Percentiles rank a stretch among this genome's conserved stretches.
Evolutionary conservation across 2,329 filamentous ascomycete species (phyloP).

Genomic region (Epichloe sp.): DNA sequence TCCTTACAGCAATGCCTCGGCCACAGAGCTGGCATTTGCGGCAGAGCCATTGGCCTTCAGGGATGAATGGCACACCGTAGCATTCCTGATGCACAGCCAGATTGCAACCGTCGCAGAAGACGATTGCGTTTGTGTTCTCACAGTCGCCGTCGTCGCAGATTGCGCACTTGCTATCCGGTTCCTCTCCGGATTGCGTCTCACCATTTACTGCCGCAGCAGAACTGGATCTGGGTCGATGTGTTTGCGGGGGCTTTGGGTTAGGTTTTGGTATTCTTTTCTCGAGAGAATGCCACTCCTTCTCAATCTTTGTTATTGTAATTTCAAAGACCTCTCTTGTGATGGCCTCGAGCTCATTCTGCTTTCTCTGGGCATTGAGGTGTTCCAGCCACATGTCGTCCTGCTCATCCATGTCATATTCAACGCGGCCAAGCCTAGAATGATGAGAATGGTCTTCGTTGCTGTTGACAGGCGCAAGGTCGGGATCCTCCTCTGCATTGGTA

Average conservation of each 20-base stretch:
- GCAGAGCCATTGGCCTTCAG: conserved; percentile 96
- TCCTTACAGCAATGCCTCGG: conserved; percentile 65
- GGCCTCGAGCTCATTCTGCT: conserved; percentile 58
- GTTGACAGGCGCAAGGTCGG: conserved; percentile 27
- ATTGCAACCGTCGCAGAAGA: conserved; percentile 97
- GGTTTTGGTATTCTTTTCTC: conserved; percentile 96
- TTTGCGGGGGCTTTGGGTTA: conserved; percentile 91
- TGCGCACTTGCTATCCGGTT: conserved; percentile 93
- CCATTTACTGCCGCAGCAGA: conserved; percentile 93
- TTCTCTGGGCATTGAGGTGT: conserved; percentile 65
- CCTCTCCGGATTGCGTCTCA: conserved; percentile 70
- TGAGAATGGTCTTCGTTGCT: conserved; percentile 18
- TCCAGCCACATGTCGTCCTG: conserved; percentile 96
- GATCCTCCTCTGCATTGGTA: conserved; percentile 44
- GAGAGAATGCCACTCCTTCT: conserved; percentile 94
- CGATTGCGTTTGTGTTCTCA: conserved; percentile 97
- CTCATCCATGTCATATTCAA: conserved; percentile 99
- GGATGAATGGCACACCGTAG: conserved; percentile 96
- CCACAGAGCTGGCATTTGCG: conserved; percentile 93
- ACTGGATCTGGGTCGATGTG: conserved; percentile 81
- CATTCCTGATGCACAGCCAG: conserved; percentile 97
- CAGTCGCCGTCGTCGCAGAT: conserved; percentile 99
- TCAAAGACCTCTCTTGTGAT: conserved; percentile 94
- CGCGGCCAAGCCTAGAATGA: conserved; percentile 51
- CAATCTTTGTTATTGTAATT: conserved; percentile 96